Base-by-base conservation (phyloP, 1,139 yeast species). In the Protomyces lactucae-debilis region DNA sequence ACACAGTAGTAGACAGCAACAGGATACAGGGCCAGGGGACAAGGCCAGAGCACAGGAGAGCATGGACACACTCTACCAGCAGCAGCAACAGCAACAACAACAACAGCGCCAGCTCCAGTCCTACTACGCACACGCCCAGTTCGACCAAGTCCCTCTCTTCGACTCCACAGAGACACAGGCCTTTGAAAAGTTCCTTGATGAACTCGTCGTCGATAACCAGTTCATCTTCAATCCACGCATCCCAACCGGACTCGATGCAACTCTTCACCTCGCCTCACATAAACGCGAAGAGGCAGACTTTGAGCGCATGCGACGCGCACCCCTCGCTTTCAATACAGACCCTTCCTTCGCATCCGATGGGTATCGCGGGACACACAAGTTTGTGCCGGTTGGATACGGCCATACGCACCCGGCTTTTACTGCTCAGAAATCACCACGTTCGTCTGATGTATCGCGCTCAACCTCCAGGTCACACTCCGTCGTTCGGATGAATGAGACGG, bases 91-190 rank as follows among this genome's bases (percentile, higher is more conserved):
- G 23, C 48, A 18, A 18, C 25, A 16, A 3, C 25, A 5, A 9
- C 23, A 43, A 10, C 48, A 43, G 18, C 23, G 18, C 14, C 48
- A 21, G 23, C 48, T 43, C 23, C 25, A 43, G 12, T 10, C 12
- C 14, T 21, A 43, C 25, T 43, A 43, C 25, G 48, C 21, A 6
- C 23, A 18, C 25, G 3, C 16, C 21, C 25, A 43, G 10, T 43
- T 43, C 25, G 25, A 43, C 48, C 21, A 18, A 10, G 48, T 43
- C 48, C 48, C 68, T 5, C 72, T 76, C 57, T 71, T 77, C 55
- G 75, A 74, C 66, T 74, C 72, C 46, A 71, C 70, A 51, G 79
- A 77, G 67, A 70, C 75, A n/a, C 67, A 70, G 35, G 77, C 77
- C 37, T 73, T 77, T 60, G 67, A 75, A 12, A 72, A 70, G 36